phyloP scores from a whole-genome alignment of 805 yeast species.

The Myxozyma mucilagina region DNA sequence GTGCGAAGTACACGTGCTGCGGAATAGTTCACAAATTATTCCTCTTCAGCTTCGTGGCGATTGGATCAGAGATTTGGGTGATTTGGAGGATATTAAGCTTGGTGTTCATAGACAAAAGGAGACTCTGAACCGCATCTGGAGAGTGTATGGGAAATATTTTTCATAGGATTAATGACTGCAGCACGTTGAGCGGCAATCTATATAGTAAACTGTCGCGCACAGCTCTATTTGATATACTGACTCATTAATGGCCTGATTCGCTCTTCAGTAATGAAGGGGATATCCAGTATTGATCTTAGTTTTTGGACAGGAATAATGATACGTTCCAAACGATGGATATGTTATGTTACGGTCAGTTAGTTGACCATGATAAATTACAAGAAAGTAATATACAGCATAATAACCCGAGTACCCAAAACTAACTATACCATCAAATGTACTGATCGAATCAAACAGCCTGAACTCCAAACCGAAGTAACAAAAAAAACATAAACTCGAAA shows the following conservation, averaged over 20 bases:
- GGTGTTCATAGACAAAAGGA: slow-evolving; percentile 46
- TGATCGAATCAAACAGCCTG: background rate
- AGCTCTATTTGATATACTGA: background rate
- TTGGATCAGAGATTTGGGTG: slow-evolving; percentile 66
- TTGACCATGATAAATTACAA: background rate
- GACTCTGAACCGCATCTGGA: slow-evolving; percentile 44
- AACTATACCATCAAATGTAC: background rate
- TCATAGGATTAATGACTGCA: background rate
- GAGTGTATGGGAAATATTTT: slow-evolving; percentile 24
- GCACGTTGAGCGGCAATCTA: background rate
- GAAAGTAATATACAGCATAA: background rate
- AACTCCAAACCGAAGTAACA: background rate
- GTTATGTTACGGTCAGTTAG: no score
- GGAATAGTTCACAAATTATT: slow-evolving; percentile 49
- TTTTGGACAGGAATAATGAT: no score
- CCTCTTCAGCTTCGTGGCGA: slow-evolving; percentile 54
- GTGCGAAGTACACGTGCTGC: slow-evolving; percentile 64
- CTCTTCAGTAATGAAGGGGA: no score
- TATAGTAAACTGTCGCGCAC: background rate
- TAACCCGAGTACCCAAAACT: background rate
- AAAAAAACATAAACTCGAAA: background rate
- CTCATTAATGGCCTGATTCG: no score
- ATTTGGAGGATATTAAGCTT: slow-evolving; percentile 50
- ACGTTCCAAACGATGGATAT: no score
- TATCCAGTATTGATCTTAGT: no score